phyloP scores from a whole-genome alignment of 2,329 filamentous ascomycete species.

The Colletotrichum karsti region DNA sequence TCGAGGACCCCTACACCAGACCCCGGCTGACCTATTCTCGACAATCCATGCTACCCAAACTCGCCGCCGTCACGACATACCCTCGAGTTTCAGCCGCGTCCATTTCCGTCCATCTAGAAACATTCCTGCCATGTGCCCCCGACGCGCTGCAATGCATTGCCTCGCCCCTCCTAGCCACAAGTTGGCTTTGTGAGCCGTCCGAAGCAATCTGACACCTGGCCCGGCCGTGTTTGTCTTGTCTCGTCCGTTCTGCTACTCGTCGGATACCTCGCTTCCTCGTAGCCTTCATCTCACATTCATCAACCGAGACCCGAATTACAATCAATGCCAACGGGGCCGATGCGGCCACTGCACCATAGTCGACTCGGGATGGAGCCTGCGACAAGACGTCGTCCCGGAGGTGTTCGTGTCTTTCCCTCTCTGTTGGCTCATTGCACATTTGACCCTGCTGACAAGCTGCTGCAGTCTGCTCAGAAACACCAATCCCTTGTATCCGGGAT shows the following conservation, averaged over 20 bases:
- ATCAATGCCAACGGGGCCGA: not conserved
- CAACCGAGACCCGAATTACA: not conserved
- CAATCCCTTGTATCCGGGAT: too few relatives aligned
- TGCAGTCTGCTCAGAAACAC: too few relatives aligned
- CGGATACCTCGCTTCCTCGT: not conserved
- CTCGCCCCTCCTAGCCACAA: not conserved
- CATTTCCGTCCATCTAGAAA: not conserved
- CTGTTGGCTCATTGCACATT: too few relatives aligned
- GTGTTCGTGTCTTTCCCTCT: too few relatives aligned
- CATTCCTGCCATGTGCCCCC: not conserved
- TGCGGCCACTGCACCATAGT: not conserved
- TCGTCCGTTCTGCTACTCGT: not conserved
- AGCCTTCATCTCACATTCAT: not conserved
- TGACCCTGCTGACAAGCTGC: too few relatives aligned
- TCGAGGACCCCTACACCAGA: not conserved
- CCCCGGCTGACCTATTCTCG: not conserved
- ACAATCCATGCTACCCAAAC: not conserved
- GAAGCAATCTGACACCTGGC: constrained; percentile 10
- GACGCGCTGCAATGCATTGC: not conserved
- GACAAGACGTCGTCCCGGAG: not conserved
- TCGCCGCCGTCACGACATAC: not conserved
- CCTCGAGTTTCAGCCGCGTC: not conserved
- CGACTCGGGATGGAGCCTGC: not conserved
- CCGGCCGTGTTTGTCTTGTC: not conserved
- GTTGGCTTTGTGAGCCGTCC: not conserved